Evolutionary conservation across 805 yeast genomes (phyloP), one percentile per base, ranked within the genome.

Genomic region (Lipomyces sp.): DNA sequence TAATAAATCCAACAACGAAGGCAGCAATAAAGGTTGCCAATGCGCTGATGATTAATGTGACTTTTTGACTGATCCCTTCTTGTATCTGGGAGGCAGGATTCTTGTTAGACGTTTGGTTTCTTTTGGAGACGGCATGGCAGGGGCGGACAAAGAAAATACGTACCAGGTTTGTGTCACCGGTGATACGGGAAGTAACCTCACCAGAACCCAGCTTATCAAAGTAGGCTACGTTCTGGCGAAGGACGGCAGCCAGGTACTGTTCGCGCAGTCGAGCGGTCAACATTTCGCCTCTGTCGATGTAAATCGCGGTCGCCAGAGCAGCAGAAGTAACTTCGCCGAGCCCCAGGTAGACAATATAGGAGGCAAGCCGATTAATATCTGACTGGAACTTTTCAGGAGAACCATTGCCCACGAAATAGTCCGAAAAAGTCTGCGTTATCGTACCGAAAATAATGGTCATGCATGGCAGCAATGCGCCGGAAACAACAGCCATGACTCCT

Each of bases 141-240:
- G n/a, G n/a, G n/a, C n/a, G n/a, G n/a, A n/a, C n/a, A n/a, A n/a
- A n/a, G n/a, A n/a, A n/a, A n/a, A n/a, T n/a, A n/a, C n/a, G n/a
- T n/a, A n/a, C n/a, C 34, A 63, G 54, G 32, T 66, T 64, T n/a
- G 74, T 70, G 39, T 70, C 74, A 26, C 67, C 66, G 36, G 74
- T 70, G 61, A 71, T 71, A 8, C 75, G 66, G 14, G 74, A 67
- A 13, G 74, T 69, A 36, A 71, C 70, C 49, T 69, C 71, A 13
- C 75, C 75, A n/a, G 73, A 65, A 14, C 75, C 75, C 8, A 71
- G 61, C 41, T 65, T 63, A 56, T 71, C 75, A 51, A 71, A 72
- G 49, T 64, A 71, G 19, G 68, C 75, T 29, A 71, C 65, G 45
- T 71, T 71, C 55, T 71, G 75, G 31, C 72, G 62, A 39, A 71